Percentiles rank a stretch among this genome's conserved stretches.
Conservation (phyloP, 768 basidiomycete genomes). For the Pholiota microspora region DNA sequence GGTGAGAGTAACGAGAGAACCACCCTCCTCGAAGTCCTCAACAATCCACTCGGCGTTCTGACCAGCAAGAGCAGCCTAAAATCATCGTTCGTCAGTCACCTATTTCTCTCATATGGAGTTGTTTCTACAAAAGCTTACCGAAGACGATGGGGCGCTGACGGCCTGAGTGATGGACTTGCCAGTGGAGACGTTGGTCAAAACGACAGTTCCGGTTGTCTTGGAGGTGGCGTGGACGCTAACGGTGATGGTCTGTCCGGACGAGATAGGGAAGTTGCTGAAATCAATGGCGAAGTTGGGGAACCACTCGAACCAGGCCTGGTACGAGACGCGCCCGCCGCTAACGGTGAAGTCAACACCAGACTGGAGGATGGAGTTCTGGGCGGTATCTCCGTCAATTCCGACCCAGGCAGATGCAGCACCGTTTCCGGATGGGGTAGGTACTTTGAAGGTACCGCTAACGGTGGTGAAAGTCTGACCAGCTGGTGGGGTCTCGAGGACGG, state of each 20-base stretch:
- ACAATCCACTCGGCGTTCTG: constrained; percentile 22
- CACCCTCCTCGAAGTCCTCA: constrained; percentile 21
- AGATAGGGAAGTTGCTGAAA: constrained; percentile 17
- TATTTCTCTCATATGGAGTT: not conserved
- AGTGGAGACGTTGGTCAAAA: constrained; percentile 15
- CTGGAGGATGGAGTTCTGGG: constrained; percentile 17
- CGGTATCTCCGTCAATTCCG: constrained; percentile 21
- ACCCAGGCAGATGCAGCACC: constrained; percentile 21
- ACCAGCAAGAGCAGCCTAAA: constrained; percentile 15
- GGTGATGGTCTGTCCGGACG: constrained; percentile 16
- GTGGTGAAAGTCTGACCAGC: constrained; percentile 18
- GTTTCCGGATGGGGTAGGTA: constrained; percentile 17
- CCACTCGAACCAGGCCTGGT: constrained; percentile 22
- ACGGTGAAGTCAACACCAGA: constrained; percentile 21
- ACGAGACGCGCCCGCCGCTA: constrained; percentile 14
- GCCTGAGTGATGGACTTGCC: constrained; percentile 18
- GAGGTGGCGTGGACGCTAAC: constrained; percentile 18
- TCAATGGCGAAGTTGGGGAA: constrained; percentile 19
- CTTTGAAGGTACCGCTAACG: constrained; percentile 18
- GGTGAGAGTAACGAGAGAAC: constrained; percentile 15
- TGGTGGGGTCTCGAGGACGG: constrained; percentile 14
- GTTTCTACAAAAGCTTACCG: constrained; percentile 1
- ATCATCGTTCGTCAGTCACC: not conserved
- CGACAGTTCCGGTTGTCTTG: constrained; percentile 17
- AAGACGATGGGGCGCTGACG: constrained; percentile 16